These are phyloP conservation scores for Alternaria sp. DNA, from an alignment of 2,329 filamentous ascomycete genomes.

Conservation along the genomic window DNA sequence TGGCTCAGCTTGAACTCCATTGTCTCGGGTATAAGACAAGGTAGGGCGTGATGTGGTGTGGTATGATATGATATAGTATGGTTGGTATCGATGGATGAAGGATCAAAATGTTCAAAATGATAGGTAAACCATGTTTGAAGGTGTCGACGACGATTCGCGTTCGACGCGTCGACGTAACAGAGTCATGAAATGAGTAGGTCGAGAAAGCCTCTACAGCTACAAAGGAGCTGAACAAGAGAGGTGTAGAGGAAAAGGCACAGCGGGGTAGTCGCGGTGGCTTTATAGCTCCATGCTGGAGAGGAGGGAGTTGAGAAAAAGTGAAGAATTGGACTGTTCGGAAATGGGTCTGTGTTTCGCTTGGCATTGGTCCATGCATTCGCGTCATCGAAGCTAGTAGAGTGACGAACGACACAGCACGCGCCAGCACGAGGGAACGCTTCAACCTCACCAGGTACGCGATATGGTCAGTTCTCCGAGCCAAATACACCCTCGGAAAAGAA, in stretches of 20 bases:
- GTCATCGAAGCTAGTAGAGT: conserved; percentile 27
- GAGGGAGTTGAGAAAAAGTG: conserved; percentile 2
- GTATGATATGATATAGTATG: no score
- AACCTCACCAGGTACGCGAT: conserved; percentile 1
- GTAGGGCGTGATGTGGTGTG: background rate
- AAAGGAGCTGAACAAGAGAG: background rate
- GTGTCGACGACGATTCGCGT: conserved; percentile 1
- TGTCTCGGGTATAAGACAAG: background rate
- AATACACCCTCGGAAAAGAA: background rate
- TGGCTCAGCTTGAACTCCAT: conserved; percentile 3
- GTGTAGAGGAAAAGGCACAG: background rate
- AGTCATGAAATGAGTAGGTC: background rate
- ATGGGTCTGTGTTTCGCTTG: conserved; percentile 3
- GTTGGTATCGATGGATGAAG: background rate
- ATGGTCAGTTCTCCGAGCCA: conserved; percentile 26
- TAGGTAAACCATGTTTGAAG: background rate
- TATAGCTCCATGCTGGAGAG: background rate
- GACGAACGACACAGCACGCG: background rate
- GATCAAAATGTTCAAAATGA: background rate
- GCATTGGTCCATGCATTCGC: conserved; percentile 19
- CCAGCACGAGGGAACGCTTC: background rate
- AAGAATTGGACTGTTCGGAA: conserved; percentile 9
- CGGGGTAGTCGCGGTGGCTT: background rate
- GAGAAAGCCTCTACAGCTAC: background rate
- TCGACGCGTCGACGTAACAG: background rate